These are phyloP conservation scores for Trichothecium sympodiale DNA, from an alignment of 2,329 filamentous ascomycete genomes.

Conservation along the genomic window DNA sequence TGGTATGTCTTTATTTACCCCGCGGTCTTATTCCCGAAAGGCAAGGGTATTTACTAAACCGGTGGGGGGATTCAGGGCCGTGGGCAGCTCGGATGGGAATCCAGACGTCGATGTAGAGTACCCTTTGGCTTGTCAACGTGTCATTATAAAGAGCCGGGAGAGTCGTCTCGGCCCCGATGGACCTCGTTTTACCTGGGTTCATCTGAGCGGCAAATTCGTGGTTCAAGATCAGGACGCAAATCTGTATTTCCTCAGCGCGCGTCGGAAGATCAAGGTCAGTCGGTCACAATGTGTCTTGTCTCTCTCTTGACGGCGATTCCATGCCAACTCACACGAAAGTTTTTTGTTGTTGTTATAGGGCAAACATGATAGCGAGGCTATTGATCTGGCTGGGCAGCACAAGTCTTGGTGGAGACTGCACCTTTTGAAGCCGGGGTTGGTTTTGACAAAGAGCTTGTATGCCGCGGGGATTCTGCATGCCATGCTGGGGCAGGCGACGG, in stretches of 20 bases:
- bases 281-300: too few species aligned
- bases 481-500: not conserved
- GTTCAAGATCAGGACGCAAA: constrained; percentile 18
- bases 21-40: too few species aligned
- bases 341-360: not conserved
- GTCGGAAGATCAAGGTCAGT: not conserved
- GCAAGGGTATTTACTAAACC: too few species aligned
- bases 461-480: not conserved
- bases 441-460: not conserved
- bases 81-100: not conserved
- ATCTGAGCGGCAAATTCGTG: constrained; percentile 21
- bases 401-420: not conserved
- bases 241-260: constrained; percentile 12
- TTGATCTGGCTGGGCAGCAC: not conserved
- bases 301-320: too few species aligned
- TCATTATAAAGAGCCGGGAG: not conserved
- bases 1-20: constrained; percentile 10
- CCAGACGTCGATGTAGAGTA: constrained; percentile 1
- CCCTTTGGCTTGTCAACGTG: not conserved
- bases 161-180: not conserved
- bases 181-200: constrained; percentile 16
- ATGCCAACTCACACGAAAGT: not conserved
- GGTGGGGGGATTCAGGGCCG: too few species aligned
- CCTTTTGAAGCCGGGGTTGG: not conserved
- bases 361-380: not conserved